These are phyloP conservation scores for Dictyostelium discoideum DNA, from an alignment of 78 protist species.

Conservation along the genomic window dicty_2.7 NC_007089.4:3214001-3214500, in stretches of 20 bases:
- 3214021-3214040: too few species aligned
- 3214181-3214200: too few species aligned
- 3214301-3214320: not conserved
- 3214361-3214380: not conserved
- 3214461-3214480: not conserved
- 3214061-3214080: not conserved
- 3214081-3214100: not conserved
- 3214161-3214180: too few species aligned
- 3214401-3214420: too few species aligned
- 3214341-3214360: not conserved
- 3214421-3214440: not conserved
- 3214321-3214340: not conserved
- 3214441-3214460: too few species aligned
- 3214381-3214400: not conserved
- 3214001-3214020: not conserved
- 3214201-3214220: not conserved
- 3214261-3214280: not conserved
- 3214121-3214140: too few species aligned
- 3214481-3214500: not conserved
- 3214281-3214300: not conserved
- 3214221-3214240: not conserved
- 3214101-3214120: not conserved
- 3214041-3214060: not conserved
- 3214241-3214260: not conserved
- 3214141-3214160: too few species aligned